Evolutionary conservation across 1,284 basidiomycete species (phyloP).

Genomic region (Malassezia furfur): DNA sequence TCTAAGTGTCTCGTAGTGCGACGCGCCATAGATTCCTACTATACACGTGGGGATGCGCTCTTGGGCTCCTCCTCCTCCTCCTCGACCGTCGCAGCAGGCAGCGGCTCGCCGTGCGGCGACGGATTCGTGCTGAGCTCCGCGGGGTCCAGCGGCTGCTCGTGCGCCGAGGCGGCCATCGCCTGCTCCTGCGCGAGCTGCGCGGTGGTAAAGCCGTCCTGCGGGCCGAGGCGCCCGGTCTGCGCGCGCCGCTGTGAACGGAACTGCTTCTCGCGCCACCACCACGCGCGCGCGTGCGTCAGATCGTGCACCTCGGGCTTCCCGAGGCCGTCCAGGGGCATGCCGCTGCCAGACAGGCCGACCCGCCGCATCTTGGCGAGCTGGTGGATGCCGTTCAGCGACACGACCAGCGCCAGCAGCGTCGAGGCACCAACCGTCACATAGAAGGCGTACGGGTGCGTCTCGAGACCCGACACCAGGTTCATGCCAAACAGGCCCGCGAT

Average conservation of each 20-base stretch:
- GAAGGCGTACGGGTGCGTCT: slow-evolving; percentile 34
- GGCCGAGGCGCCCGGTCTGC: not conserved
- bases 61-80: not conserved
- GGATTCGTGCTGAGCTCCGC: slow-evolving; percentile 10
- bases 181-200: not conserved
- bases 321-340: not conserved
- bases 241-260: slow-evolving; percentile 15
- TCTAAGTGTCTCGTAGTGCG: slow-evolving; percentile 48
- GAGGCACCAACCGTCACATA: slow-evolving; percentile 20
- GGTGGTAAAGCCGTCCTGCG: not conserved
- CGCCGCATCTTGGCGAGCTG: slow-evolving; percentile 22
- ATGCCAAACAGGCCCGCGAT: slow-evolving; percentile 87
- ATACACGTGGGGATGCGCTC: not conserved
- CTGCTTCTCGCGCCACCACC: slow-evolving; percentile 21
- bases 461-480: slow-evolving; percentile 54
- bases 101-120: slow-evolving; percentile 5
- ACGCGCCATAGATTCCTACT: not conserved
- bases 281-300: slow-evolving; percentile 15
- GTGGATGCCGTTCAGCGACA: slow-evolving; percentile 21
- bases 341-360: slow-evolving; percentile 21
- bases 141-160: slow-evolving; percentile 9
- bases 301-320: slow-evolving; percentile 4
- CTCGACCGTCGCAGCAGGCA: not conserved
- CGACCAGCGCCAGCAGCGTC: slow-evolving; percentile 21
- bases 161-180: not conserved